Percentiles rank a stretch among this genome's conserved stretches.
phyloP scores from a whole-genome alignment of 805 yeast species.

The Cyberlindnera suaveolens region DNA sequence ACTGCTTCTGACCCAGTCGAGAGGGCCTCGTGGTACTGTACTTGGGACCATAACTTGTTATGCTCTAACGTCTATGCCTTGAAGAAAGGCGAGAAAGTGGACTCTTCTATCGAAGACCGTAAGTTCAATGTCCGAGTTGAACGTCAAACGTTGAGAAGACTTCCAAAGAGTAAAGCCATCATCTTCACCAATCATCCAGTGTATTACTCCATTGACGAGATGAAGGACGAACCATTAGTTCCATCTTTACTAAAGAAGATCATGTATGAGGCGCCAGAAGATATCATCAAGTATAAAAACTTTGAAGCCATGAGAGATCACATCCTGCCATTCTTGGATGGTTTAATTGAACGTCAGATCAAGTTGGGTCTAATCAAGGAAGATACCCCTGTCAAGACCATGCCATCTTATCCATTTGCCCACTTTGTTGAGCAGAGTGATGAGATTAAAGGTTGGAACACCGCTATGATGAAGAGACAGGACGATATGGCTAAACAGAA shows the following conservation, averaged over 20 bases:
- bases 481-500: slow-evolving; percentile 17
- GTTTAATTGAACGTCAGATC: slow-evolving; percentile 49
- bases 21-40: slow-evolving; percentile 68
- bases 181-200: slow-evolving; percentile 73
- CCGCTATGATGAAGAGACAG: slow-evolving; percentile 22
- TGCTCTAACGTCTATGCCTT: slow-evolving; percentile 50
- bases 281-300: slow-evolving; percentile 57
- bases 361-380: slow-evolving; percentile 47
- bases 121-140: slow-evolving; percentile 66
- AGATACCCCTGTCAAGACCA: slow-evolving; percentile 52
- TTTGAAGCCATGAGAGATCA: slow-evolving; percentile 57
- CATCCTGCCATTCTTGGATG: slow-evolving; percentile 50
- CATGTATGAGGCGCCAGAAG: slow-evolving; percentile 59
- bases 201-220: slow-evolving; percentile 73
- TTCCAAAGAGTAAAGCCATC: slow-evolving; percentile 60
- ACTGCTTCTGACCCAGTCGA: slow-evolving; percentile 59
- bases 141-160: slow-evolving; percentile 62
- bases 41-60: slow-evolving; percentile 65
- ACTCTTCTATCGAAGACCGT: slow-evolving; percentile 37
- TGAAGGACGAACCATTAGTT: slow-evolving; percentile 74
- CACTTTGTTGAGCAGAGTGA: slow-evolving; percentile 36
- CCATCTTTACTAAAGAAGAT: slow-evolving; percentile 61
- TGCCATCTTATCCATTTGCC: slow-evolving; percentile 62
- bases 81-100: slow-evolving; percentile 37
- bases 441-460: slow-evolving; percentile 37